A percentile compares a stretch with the other conserved stretches of the same genome.
Conservation (phyloP, 768 basidiomycete species). For the Cyclocybe cylindracea region DNA sequence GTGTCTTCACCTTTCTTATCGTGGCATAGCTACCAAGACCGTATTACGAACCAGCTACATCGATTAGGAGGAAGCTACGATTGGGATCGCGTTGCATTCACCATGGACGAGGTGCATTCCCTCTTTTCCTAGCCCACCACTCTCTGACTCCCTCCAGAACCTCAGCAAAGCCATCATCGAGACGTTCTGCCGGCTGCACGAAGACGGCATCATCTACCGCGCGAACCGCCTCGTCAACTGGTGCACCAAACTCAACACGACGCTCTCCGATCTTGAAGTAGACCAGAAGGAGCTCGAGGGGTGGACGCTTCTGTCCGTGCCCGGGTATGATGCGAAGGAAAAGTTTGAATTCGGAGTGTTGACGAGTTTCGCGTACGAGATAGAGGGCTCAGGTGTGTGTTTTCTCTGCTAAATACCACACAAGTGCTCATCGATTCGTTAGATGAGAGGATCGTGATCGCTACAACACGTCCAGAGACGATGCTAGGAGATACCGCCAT, state of each 20-base stretch:
- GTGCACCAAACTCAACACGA: slow-evolving; percentile 96
- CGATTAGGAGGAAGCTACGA: slow-evolving; percentile 93
- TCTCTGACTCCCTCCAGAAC: slow-evolving; percentile 35
- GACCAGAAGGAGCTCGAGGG: slow-evolving; percentile 90
- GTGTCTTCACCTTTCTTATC: neutral
- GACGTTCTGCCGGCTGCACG: slow-evolving; percentile 87
- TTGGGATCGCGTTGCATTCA: slow-evolving; percentile 94
- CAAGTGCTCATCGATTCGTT: neutral
- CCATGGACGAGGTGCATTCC: slow-evolving; percentile 79
- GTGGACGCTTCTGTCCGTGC: slow-evolving; percentile 83
- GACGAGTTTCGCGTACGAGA: slow-evolving; percentile 92
- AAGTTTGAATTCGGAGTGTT: slow-evolving; percentile 97
- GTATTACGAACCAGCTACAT: slow-evolving; percentile 87
- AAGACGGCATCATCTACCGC: slow-evolving; percentile 91
- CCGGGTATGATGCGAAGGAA: slow-evolving; percentile 94
- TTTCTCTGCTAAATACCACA: neutral
- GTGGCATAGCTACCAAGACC: slow-evolving; percentile 75
- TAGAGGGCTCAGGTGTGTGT: slow-evolving; percentile 76
- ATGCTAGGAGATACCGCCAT: slow-evolving; percentile 98
- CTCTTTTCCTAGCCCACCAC: neutral
- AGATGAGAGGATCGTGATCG: slow-evolving; percentile 92
- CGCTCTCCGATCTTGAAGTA: slow-evolving; percentile 97
- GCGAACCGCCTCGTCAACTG: slow-evolving; percentile 98
- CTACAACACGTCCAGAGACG: slow-evolving; percentile 97
- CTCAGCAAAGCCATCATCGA: slow-evolving; percentile 89